Conservation (phyloP, 805 yeast genomes). For the Candida sakaeoensis region DNA sequence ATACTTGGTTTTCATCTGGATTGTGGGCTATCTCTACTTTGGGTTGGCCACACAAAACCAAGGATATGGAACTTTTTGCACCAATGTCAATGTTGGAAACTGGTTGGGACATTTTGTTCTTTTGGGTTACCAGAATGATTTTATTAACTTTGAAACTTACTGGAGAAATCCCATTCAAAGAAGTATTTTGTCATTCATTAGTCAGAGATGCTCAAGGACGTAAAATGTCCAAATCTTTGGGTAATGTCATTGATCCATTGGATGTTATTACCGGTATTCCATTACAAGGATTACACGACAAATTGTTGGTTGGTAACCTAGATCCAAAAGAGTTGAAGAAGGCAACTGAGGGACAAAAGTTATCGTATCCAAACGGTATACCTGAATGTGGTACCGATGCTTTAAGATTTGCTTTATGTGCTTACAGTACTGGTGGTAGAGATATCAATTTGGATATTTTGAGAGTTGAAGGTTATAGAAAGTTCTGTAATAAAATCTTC, state of each 20-base stretch:
- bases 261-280: slow-evolving; percentile 91
- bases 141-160: slow-evolving; percentile 86
- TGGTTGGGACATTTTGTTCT: slow-evolving; percentile 98
- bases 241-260: slow-evolving; percentile 93
- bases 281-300: slow-evolving; percentile 72
- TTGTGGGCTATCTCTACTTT: slow-evolving; percentile 96
- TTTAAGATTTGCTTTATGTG: slow-evolving; percentile 94
- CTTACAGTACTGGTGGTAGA: slow-evolving; percentile 97
- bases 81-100: slow-evolving; percentile 96
- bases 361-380: slow-evolving; percentile 92
- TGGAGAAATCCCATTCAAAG: slow-evolving; percentile 88
- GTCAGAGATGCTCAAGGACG: slow-evolving; percentile 99
- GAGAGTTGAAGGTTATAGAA: slow-evolving; percentile 98
- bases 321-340: slow-evolving; percentile 84
- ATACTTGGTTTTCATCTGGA: slow-evolving; percentile 98
- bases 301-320: slow-evolving; percentile 76
- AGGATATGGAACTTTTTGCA: slow-evolving; percentile 71
- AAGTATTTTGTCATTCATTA: slow-evolving; percentile 96
- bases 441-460: slow-evolving; percentile 94
- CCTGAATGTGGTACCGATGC: slow-evolving; percentile 99
- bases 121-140: slow-evolving; percentile 98
- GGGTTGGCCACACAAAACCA: slow-evolving; percentile 87
- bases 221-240: slow-evolving; percentile 96
- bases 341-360: slow-evolving; percentile 83
- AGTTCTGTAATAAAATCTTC: slow-evolving; percentile 98